phyloP scores from a whole-genome alignment of 192 early-diverging fungal species.

The Allomyces javanicus region DNA sequence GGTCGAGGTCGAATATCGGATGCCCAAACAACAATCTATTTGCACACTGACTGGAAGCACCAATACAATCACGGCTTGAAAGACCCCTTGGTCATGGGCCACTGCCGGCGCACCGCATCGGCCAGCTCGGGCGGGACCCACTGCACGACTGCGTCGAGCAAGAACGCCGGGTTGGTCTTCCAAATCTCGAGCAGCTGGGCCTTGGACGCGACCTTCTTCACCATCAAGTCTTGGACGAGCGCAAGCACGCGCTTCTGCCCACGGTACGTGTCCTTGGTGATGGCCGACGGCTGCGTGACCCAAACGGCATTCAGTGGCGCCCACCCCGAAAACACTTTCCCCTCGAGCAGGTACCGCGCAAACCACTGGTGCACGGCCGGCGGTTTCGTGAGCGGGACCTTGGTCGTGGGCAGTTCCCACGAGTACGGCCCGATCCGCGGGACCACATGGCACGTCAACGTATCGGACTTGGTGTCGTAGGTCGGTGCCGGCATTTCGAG shows the following conservation, averaged over 20 bases:
- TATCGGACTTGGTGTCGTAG: slow-evolving; percentile 25
- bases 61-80: neutral
- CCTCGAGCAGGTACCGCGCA: slow-evolving; percentile 28
- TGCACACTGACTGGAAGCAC: neutral
- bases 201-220: neutral
- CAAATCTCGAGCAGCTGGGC: neutral
- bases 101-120: neutral
- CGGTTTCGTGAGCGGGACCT: neutral
- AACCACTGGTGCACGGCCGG: slow-evolving; percentile 10
- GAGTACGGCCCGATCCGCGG: slow-evolving; percentile 29
- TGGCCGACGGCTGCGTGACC: neutral
- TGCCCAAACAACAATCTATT: too few relatives aligned
- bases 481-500: slow-evolving; percentile 53
- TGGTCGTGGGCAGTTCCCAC: slow-evolving; percentile 24
- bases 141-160: neutral
- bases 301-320: neutral
- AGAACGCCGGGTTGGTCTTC: neutral
- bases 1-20: too few relatives aligned
- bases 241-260: neutral
- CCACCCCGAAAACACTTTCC: slow-evolving; percentile 3
- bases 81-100: neutral
- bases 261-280: neutral
- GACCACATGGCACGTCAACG: slow-evolving; percentile 14
- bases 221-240: neutral
- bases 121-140: neutral